These are phyloP conservation scores for Microdochium paspali DNA, from an alignment of 2,329 filamentous ascomycete species.

Conservation along the genomic window DNA sequence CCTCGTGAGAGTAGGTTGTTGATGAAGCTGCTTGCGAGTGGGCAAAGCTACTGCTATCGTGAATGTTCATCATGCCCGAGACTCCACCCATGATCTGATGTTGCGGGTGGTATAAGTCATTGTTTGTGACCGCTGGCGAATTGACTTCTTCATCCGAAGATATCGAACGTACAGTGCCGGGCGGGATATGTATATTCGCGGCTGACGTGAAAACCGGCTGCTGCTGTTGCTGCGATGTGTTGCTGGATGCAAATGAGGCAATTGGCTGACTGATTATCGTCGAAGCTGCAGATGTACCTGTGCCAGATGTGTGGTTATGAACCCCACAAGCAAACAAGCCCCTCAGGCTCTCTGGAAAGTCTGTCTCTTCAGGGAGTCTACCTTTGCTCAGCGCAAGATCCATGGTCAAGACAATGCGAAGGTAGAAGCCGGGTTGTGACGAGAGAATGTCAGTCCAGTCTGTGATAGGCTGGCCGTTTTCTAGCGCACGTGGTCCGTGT, in stretches of 20 bases:
- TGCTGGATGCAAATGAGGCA: conserved; percentile 15
- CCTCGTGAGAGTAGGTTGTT: too few relatives aligned
- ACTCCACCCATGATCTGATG: neutral
- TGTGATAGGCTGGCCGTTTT: conserved; percentile 16
- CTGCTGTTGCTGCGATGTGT: neutral
- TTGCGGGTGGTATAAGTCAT: neutral
- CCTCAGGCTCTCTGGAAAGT: conserved; percentile 28
- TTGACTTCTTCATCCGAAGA: conserved; percentile 16
- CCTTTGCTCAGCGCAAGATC: conserved; percentile 32
- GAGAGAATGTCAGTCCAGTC: conserved; percentile 33
- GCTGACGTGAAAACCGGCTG: conserved; percentile 4
- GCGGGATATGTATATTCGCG: conserved; percentile 7
- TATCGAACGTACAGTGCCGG: conserved; percentile 17
- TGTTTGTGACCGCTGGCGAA: conserved; percentile 12
- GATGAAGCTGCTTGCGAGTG: too few relatives aligned
- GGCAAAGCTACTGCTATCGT: neutral
- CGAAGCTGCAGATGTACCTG: neutral
- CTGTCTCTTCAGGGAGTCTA: conserved; percentile 26
- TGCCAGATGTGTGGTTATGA: conserved; percentile 8
- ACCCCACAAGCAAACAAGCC: conserved; percentile 26
- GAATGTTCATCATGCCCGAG: neutral
- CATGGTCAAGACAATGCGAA: conserved; percentile 32
- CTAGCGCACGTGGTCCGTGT: conserved; percentile 5
- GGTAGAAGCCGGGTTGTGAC: conserved; percentile 27
- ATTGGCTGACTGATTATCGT: conserved; percentile 14